Conservation (phyloP, 306 rosid species). For the Trifolium subterraneum region DNA sequence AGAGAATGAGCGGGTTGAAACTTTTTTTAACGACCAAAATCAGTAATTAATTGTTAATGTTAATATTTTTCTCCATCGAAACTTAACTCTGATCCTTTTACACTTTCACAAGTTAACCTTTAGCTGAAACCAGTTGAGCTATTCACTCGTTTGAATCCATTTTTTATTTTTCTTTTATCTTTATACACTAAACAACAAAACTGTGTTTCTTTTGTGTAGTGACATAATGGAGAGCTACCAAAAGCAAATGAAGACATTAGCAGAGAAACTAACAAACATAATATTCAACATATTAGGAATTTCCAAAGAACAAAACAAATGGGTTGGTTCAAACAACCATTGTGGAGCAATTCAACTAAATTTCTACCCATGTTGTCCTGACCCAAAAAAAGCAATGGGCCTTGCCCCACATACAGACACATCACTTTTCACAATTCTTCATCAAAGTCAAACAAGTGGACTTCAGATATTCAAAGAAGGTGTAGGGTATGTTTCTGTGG, state of each 20-base stretch:
- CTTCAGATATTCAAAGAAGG: conserved; percentile 66
- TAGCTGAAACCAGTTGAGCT: no score
- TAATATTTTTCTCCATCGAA: no score
- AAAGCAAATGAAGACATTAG: conserved; percentile 57
- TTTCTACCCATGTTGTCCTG: conserved; percentile 71
- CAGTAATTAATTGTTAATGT: no score
- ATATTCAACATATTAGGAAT: conserved; percentile 50
- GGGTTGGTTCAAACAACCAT: conserved; percentile 43
- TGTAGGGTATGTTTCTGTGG: conserved; percentile 62
- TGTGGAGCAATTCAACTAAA: conserved; percentile 61
- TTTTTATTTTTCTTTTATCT: no score
- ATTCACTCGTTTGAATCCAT: no score
- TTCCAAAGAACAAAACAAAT: conserved; percentile 39
- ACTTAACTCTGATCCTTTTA: no score
- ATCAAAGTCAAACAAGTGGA: conserved; percentile 59
- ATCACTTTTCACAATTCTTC: conserved; percentile 64
- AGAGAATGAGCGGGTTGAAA: no score
- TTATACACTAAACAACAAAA: conserved; percentile 3
- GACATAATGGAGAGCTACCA: conserved; percentile 60
- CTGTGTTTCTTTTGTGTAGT: conserved; percentile 37
- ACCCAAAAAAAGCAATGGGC: conserved; percentile 73
- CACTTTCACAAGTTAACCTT: no score
- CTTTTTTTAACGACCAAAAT: no score
- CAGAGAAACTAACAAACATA: conserved; percentile 50
- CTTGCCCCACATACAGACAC: conserved; percentile 87